Evolutionary conservation across 2,329 filamentous ascomycete genomes (phyloP), one percentile per base, ranked within the genome.

Genomic region (Albifimbria verrucaria): DNA sequence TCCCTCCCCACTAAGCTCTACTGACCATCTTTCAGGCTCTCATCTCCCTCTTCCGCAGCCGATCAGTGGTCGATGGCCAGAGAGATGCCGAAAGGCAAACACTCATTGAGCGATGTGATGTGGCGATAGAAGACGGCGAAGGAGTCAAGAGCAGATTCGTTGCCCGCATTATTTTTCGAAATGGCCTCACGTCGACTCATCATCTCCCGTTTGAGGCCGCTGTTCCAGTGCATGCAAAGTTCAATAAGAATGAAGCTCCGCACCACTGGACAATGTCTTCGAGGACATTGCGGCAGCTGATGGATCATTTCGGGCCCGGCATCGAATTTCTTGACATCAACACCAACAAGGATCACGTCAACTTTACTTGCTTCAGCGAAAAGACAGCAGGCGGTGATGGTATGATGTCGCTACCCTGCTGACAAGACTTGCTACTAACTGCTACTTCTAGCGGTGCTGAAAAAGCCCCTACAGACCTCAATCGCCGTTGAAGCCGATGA

Each of bases 261-360:
- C 89, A 91, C 55, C 79, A 80, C 54, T 93, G 89, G 89, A 80
- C 78, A 11, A 90, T 92, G 53, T 83, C 86, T 17, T 86, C 88
- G 3, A 78, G 83, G 54, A 86, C 86, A 0, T 71, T 93, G 49
- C 82, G 87, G 56, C 88, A 92, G 61, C 81, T 91, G 56, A 86
- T 90, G 71, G 89, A 92, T 55, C 89, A 91, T 64, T 92, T 92
- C 63, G 88, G 88, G 0, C 87, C 87, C 1, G 89, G 88, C 5
- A 90, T 90, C 26, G 89, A 93, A 67, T 87, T 92, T 59, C 79
- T 93, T 2, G 89, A 92, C 60, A 87, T 93, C 57, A 88, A 89
- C 63, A 85, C 86, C 0, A 85, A 90, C 55, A 84, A 85, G 12
- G 84, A 89, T 50, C 82, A 88, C 46, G 85, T 89, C 17, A 88